These are phyloP conservation scores for Chlamydomonas sp. DNA, from an alignment of 139 green algal genomes.

Conservation along the genomic window DNA sequence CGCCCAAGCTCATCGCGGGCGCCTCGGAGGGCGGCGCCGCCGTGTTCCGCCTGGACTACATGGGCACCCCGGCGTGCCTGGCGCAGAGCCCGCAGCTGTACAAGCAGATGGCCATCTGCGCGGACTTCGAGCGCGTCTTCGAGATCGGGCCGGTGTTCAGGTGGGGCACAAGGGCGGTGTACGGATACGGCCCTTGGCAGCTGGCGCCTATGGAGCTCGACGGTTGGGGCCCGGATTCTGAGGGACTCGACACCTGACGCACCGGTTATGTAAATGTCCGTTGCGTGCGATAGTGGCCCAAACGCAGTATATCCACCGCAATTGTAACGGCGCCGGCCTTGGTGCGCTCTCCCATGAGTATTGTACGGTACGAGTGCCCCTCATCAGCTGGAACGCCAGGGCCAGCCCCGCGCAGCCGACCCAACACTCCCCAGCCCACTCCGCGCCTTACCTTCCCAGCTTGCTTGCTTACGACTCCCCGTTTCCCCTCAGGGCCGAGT, in stretches of 20 bases:
- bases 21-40: slow-evolving; percentile 89
- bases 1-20: slow-evolving; percentile 92
- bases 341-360: too few relatives aligned
- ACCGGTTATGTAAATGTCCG: too few relatives aligned
- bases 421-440: background rate
- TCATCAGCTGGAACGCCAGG: background rate
- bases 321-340: too few relatives aligned
- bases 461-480: background rate
- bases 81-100: slow-evolving; percentile 96
- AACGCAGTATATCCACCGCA: too few relatives aligned
- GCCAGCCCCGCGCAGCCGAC: background rate
- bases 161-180: slow-evolving; percentile 36
- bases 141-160: slow-evolving; percentile 98
- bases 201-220: too few relatives aligned
- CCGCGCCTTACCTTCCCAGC: background rate
- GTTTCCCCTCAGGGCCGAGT: slow-evolving; percentile 81
- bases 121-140: slow-evolving; percentile 94
- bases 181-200: background rate
- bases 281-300: too few relatives aligned
- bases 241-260: background rate
- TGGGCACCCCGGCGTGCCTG: slow-evolving; percentile 90
- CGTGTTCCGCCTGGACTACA: slow-evolving; percentile 97
- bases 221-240: background rate
- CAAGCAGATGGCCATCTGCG: slow-evolving; percentile 98
- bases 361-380: too few relatives aligned